Base-by-base conservation (phyloP, 768 basidiomycete species). In the Calocybe gangraenosa region DNA sequence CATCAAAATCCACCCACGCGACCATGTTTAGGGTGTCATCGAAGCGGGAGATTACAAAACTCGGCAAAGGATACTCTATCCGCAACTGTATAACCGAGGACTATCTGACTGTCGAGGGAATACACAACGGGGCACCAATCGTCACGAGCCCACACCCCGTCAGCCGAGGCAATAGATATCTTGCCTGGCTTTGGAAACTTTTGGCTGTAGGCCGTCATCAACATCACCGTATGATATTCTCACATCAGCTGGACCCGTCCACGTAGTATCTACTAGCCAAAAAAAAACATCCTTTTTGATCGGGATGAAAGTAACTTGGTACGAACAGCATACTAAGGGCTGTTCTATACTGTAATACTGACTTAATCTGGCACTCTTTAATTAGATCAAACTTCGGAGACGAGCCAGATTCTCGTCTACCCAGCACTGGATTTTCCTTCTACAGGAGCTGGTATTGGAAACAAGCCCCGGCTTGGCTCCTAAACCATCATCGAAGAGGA, bases 41-140 rank as follows among this genome's bases (percentile, higher is more conserved):
- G n/a, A 65, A 44, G 66, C 66, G 66, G 65, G 53, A 59, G 40
- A 42, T 67, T 7, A 31, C 36, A n/a, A 52, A 46, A 22, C 52
- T 65, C 9, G 66, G 65, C 3, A 50, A 54, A 14, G 66, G 66
- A 14, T 67, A 65, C 42, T 59, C 61, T 0, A 64, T 65, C 30
- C 48, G 50, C 58, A 55, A 50, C 25, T 60, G 25, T 18, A 52
- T 39, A 60, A 50, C n/a, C 21, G 58, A 54, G 10, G 42, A 48
- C 4, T 67, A 63, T 43, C 34, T 67, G 14, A 66, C 64, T 9
- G 28, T 63, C 13, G 52, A 64, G 35, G 43, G 55, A 1, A 31
- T 59, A 14, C 18, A 37, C 10, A 48, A 58, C 0, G 57, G 56
- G 15, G 48, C 32, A 1, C 44, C 45, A 2, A 19, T 67, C 32